Base-by-base conservation (phyloP, 805 yeast genomes). In the Helenozyma baotianmanensis region DNA sequence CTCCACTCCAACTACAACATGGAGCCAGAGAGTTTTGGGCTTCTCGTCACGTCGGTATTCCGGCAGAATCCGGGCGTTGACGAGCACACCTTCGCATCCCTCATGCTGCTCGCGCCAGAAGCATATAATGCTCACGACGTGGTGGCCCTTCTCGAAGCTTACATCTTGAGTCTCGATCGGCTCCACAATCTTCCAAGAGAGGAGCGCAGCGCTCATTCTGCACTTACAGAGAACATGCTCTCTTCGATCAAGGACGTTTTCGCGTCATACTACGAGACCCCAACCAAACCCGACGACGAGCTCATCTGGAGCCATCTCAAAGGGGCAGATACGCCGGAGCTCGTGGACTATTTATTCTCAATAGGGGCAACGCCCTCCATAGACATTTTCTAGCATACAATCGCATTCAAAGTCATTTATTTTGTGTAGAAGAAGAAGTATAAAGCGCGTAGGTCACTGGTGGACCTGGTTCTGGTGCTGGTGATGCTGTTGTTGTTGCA, bases 401-500 rank as follows among this genome's bases (percentile, higher is more conserved):
- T 13, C 8, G 13, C 25, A 6, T 23, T 10, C 12, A 10, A 9
- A 11, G 12, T 30, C 14, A 12, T n/a, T n/a, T n/a, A n/a, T n/a
- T n/a, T n/a, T n/a, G 19, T 8, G 19, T 17, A 17, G 19, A 17
- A 17, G 5, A 5, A 8, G 19, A 17, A 17, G 19, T 17, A 6
- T 5, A 17, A 17, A 5, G 19, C 8, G 19, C 19, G 19, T 17
- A 17, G 43, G 11, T 36, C 35, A 22, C 24, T 29, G 33, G n/a
- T 29, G 33, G 14, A 15, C 30, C 21, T 50, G 53, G 25, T 56
- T 60, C 29, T 37, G 45, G 3, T 43, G 43, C 21, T 38, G 47
- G 12, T 36, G 41, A 21, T 38, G 50, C 17, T 39, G 47, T 19
- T 43, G 44, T 26, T 51, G 56, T 23, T 43, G 52, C 30, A 45